Percentiles rank a stretch among this genome's conserved stretches.
These are phyloP conservation scores for Aspergillus sp. DNA, from an alignment of 2,329 filamentous ascomycete species.

Conservation along the genomic window DNA sequence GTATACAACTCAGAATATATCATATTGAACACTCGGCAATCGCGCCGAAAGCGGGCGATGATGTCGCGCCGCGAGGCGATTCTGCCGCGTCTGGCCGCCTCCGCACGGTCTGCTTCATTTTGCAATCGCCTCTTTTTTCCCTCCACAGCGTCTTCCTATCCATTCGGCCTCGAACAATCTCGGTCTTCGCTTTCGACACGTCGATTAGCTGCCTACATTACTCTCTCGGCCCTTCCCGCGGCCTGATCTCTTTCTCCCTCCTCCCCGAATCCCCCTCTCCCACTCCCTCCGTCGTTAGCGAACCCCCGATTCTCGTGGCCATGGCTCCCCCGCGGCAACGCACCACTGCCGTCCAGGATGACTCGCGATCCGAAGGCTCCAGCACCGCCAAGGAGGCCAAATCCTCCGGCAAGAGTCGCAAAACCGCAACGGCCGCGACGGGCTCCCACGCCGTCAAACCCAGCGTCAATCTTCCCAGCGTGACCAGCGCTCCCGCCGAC, in stretches of 20 bases:
- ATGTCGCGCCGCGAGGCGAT: slow-evolving; percentile 23
- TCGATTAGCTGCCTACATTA: not conserved
- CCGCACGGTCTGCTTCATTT: slow-evolving; percentile 15
- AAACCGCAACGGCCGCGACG: slow-evolving; percentile 14
- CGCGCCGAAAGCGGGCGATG: slow-evolving; percentile 20
- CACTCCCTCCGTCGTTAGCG: slow-evolving; percentile 7
- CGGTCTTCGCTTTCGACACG: not conserved
- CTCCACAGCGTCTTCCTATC: not conserved
- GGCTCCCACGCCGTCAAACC: not conserved
- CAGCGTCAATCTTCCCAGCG: slow-evolving; percentile 10
- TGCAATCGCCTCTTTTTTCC: slow-evolving; percentile 5
- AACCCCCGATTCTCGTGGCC: slow-evolving; percentile 4
- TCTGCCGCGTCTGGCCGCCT: slow-evolving; percentile 34
- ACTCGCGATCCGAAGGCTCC: slow-evolving; percentile 49
- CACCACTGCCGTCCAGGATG: slow-evolving; percentile 39
- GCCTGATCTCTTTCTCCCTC: slow-evolving; percentile 2
- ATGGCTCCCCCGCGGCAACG: slow-evolving; percentile 50
- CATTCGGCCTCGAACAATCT: not conserved
- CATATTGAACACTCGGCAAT: slow-evolving; percentile 6
- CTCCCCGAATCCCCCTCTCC: slow-evolving; percentile 1
- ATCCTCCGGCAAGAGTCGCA: slow-evolving; percentile 31
- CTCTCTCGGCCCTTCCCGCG: not conserved
- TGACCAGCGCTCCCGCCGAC: slow-evolving; percentile 31
- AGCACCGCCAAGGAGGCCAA: slow-evolving; percentile 42
- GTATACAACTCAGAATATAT: too few species aligned